A percentile compares a stretch with the other conserved stretches of the same genome.
Evolutionary conservation across 2,329 filamentous ascomycete species (phyloP).

Genomic region (Dactylellina drechsleri): DNA sequence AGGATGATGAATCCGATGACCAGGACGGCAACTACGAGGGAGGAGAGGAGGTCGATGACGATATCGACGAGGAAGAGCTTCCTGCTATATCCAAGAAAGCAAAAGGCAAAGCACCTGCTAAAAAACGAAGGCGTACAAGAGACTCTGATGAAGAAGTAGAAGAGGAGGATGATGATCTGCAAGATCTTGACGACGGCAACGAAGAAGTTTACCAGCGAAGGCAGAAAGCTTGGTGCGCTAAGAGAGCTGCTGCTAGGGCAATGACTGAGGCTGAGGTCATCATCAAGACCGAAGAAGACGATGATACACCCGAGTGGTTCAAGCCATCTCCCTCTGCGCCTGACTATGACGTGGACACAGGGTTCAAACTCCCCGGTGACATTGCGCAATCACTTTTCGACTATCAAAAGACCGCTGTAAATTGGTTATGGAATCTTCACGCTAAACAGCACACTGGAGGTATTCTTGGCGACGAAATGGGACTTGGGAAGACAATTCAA

Average conservation of each 20-base stretch:
- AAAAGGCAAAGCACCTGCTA: conserved; percentile 58
- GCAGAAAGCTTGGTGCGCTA: conserved; percentile 77
- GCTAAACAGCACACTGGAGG: conserved; percentile 83
- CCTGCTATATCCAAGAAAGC: conserved; percentile 9
- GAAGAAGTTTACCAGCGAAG: conserved; percentile 81
- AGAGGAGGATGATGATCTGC: conserved; percentile 69
- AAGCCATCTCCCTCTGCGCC: conserved; percentile 84
- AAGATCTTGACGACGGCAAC: conserved; percentile 85
- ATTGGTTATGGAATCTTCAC: conserved; percentile 94
- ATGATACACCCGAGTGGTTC: conserved; percentile 76
- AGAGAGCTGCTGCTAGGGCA: conserved; percentile 61
- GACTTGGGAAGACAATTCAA: conserved; percentile 92
- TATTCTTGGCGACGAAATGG: conserved; percentile 98
- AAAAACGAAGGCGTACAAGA: conserved; percentile 61
- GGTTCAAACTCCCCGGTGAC: conserved; percentile 85
- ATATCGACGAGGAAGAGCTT: conserved; percentile 58
- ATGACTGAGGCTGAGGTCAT: conserved; percentile 45
- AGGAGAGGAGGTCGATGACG: conserved; percentile 58
- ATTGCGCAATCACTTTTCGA: conserved; percentile 92
- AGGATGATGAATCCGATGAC: conserved; percentile 61
- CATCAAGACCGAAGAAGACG: conserved; percentile 63
- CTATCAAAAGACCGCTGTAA: conserved; percentile 95
- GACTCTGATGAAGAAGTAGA: conserved; percentile 66
- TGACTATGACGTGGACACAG: conserved; percentile 79
- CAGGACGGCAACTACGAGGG: conserved; percentile 61